Conservation (phyloP, 2,329 filamentous ascomycete species). For the Berkeleyomyces rouxiae region DNA sequence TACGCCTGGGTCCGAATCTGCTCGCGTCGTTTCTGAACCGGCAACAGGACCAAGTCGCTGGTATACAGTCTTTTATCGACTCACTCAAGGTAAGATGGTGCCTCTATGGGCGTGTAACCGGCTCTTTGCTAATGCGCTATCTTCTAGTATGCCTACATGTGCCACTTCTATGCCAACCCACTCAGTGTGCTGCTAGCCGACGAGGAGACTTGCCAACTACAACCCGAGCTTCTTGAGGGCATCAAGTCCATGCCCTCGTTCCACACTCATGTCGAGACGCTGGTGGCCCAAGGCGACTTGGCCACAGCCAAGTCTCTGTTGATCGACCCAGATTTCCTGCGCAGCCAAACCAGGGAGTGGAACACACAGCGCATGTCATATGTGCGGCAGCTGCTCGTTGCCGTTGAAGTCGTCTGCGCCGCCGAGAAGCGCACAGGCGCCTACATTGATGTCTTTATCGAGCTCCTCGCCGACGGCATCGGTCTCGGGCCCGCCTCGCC, state of each 20-base stretch:
- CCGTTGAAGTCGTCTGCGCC: conserved; percentile 7
- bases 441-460: conserved; percentile 31
- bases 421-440: conserved; percentile 3
- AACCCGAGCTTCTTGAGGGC: conserved; percentile 47
- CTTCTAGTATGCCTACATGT: conserved; percentile 64
- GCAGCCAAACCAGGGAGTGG: not conserved
- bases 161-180: conserved; percentile 66
- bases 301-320: not conserved
- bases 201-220: conserved; percentile 23
- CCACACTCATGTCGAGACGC: conserved; percentile 19
- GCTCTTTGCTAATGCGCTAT: not conserved
- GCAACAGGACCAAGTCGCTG: conserved; percentile 62
- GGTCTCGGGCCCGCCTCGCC: conserved; percentile 33
- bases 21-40: conserved; percentile 49
- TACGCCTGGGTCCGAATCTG: conserved; percentile 49
- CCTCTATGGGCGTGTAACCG: not conserved
- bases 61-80: conserved; percentile 54
- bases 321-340: conserved; percentile 3
- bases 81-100: conserved; percentile 42
- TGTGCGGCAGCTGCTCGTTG: conserved; percentile 4
- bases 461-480: conserved; percentile 41
- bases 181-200: conserved; percentile 44
- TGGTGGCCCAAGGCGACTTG: conserved; percentile 3
- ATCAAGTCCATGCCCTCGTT: conserved; percentile 56
- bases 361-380: not conserved